These are phyloP conservation scores for Colletotrichum orchidophilum DNA, from an alignment of 2,329 filamentous ascomycete genomes.

Conservation along the genomic window DNA sequence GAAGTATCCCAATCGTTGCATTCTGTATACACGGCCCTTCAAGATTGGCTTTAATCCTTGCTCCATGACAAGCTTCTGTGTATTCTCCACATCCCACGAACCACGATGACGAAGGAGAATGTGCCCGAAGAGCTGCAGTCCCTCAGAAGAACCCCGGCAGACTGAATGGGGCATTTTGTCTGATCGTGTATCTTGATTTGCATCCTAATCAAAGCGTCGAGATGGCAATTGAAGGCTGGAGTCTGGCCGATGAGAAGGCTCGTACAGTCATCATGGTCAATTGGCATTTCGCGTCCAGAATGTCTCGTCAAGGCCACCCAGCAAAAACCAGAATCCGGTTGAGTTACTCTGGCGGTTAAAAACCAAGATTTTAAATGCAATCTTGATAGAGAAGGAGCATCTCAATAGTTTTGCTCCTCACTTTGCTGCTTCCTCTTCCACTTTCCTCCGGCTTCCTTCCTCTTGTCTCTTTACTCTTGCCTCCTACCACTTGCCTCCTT, in stretches of 20 bases:
- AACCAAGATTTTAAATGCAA: neutral
- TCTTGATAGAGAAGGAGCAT: neutral
- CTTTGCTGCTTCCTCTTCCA: neutral
- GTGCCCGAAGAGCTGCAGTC: neutral
- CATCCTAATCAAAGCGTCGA: neutral
- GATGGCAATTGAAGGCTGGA: neutral
- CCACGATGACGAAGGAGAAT: neutral
- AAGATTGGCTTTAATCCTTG: neutral
- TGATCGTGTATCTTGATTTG: neutral
- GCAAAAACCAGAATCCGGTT: too few relatives aligned
- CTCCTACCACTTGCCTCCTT: neutral
- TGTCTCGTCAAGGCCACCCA: too few relatives aligned
- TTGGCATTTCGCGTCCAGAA: too few relatives aligned
- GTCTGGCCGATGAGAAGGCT: neutral
- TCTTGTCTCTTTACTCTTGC: neutral
- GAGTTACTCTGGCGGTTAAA: too few relatives aligned
- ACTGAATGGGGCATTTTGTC: neutral
- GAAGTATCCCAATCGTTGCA: neutral
- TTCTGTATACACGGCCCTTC: neutral
- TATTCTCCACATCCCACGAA: neutral
- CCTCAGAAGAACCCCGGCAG: neutral
- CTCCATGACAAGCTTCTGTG: neutral
- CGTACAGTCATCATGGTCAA: too few relatives aligned
- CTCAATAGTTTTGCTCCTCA: neutral
- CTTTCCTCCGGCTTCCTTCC: neutral